Percentiles rank a stretch among this genome's conserved stretches.
These are phyloP conservation scores for Coemansia sp. DNA, from an alignment of 192 early-diverging fungal species.

Conservation along the genomic window DNA sequence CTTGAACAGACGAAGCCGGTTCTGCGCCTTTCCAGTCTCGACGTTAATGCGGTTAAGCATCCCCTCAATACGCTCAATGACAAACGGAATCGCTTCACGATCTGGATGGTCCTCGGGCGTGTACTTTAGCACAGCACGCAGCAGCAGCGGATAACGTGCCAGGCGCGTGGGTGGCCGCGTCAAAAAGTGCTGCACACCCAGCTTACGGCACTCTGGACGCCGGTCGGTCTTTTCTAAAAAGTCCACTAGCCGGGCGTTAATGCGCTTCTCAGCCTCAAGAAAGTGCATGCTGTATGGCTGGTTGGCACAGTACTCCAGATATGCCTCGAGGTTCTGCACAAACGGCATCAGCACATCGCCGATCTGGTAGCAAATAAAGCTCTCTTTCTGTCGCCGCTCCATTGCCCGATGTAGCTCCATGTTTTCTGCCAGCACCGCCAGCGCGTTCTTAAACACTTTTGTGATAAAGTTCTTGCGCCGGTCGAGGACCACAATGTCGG, in stretches of 20 bases:
- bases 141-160: slow-evolving; percentile 81
- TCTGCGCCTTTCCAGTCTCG: slow-evolving; percentile 87
- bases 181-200: slow-evolving; percentile 84
- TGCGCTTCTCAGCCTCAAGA: slow-evolving; percentile 76
- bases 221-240: slow-evolving; percentile 82
- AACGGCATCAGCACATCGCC: slow-evolving; percentile 82
- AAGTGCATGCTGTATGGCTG: slow-evolving; percentile 80
- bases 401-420: slow-evolving; percentile 61
- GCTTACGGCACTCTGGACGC: slow-evolving; percentile 73
- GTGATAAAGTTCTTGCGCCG: slow-evolving; percentile 71
- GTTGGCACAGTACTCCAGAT: slow-evolving; percentile 84
- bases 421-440: slow-evolving; percentile 64
- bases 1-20: slow-evolving; percentile 75
- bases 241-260: slow-evolving; percentile 64
- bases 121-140: slow-evolving; percentile 78
- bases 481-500: slow-evolving; percentile 65
- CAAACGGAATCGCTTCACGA: slow-evolving; percentile 67
- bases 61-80: slow-evolving; percentile 68
- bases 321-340: slow-evolving; percentile 70
- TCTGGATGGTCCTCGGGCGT: slow-evolving; percentile 84
- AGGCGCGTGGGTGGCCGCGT: slow-evolving; percentile 85
- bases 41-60: slow-evolving; percentile 78
- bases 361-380: slow-evolving; percentile 73
- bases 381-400: slow-evolving; percentile 63
- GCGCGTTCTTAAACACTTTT: slow-evolving; percentile 78